Percentiles rank a stretch among this genome's conserved stretches.
These are phyloP conservation scores for Sanghuangporus sanghuang DNA, from an alignment of 1,284 basidiomycete genomes.

Conservation along the genomic window DNA sequence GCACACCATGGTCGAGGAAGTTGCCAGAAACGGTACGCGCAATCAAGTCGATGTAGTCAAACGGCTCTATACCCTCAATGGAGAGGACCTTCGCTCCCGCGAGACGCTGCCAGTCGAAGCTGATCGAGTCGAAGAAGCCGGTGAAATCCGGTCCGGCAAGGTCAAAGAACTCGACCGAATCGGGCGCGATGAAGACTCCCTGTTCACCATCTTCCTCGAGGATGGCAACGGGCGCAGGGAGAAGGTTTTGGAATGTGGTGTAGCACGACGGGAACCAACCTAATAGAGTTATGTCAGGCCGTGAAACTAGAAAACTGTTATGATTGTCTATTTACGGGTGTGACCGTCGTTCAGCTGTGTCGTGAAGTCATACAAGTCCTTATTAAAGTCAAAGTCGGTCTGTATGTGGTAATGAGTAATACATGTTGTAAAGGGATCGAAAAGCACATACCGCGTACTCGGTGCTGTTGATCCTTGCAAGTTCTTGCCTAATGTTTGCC, in stretches of 20 bases:
- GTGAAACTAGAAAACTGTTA: neutral
- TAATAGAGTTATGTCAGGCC: conserved; percentile 21
- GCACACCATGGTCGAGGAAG: conserved; percentile 56
- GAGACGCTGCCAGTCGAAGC: conserved; percentile 53
- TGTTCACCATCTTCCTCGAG: conserved; percentile 49
- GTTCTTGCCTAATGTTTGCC: conserved; percentile 44
- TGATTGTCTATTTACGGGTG: conserved; percentile 39
- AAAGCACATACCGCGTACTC: conserved; percentile 30
- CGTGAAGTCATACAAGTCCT: conserved; percentile 50
- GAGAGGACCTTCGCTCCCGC: conserved; percentile 53
- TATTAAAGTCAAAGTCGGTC: conserved; percentile 62
- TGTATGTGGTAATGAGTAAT: conserved; percentile 20
- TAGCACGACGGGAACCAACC: conserved; percentile 59
- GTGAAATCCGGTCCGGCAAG: conserved; percentile 43
- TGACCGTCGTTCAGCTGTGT: conserved; percentile 61
- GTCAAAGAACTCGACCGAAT: conserved; percentile 45
- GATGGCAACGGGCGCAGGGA: conserved; percentile 54
- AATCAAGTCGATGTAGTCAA: conserved; percentile 50
- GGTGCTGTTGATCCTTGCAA: conserved; percentile 44
- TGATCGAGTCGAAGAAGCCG: conserved; percentile 43
- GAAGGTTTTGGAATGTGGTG: conserved; percentile 48
- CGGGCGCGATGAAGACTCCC: conserved; percentile 51
- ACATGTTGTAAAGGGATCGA: no score
- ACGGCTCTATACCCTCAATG: conserved; percentile 51
- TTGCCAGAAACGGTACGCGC: conserved; percentile 56